phyloP scores from a whole-genome alignment of 805 yeast species.

The Nakazawaea wickerhamii region DNA sequence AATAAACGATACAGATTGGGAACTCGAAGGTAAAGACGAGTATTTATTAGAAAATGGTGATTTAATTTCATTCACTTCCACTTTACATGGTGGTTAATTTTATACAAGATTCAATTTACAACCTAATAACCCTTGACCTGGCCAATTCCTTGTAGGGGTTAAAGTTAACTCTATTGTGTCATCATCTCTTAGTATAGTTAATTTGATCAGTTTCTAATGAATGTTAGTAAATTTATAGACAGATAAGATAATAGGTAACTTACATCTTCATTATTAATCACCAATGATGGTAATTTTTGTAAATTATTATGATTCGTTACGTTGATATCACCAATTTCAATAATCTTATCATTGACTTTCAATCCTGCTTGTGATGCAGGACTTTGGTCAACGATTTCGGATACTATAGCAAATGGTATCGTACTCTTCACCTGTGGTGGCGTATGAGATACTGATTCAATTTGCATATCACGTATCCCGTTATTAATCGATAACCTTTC shows the following conservation, averaged over 20 bases:
- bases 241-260: conserved; percentile 13
- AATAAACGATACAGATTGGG: conserved; percentile 96
- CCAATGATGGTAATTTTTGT: conserved; percentile 36
- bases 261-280: conserved; percentile 33
- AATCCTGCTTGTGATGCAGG: conserved; percentile 58
- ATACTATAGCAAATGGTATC: conserved; percentile 53
- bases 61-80: conserved; percentile 80
- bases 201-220: conserved; percentile 16
- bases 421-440: conserved; percentile 9
- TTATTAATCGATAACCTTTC: conserved; percentile 26
- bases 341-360: conserved; percentile 45
- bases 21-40: conserved; percentile 81
- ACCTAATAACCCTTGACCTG: conserved; percentile 65
- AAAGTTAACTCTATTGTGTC: conserved; percentile 24
- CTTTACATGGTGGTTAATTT: conserved; percentile 84
- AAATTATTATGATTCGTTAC: conserved; percentile 52
- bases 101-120: conserved; percentile 42
- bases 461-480: not conserved
- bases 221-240: not conserved
- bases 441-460: not conserved
- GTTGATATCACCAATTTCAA: conserved; percentile 48
- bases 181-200: conserved; percentile 21
- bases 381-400: conserved; percentile 41
- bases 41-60: conserved; percentile 76
- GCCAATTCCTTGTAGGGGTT: conserved; percentile 52